Evolutionary conservation across 306 rosid genomes (phyloP), one percentile per base, ranked within the genome.

Genomic region (Trifolium subterraneum): DNA sequence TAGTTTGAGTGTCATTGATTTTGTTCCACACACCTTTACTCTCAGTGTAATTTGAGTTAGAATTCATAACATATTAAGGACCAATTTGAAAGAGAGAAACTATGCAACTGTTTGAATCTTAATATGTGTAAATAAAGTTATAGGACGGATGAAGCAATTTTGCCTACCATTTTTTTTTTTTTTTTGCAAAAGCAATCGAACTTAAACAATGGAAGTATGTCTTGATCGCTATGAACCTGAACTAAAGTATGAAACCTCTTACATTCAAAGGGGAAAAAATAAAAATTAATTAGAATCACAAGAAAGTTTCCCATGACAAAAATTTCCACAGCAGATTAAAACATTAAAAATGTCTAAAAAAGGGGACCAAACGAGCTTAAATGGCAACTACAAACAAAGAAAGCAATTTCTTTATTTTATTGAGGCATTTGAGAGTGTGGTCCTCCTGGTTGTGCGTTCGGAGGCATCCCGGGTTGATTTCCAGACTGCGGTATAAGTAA

Each of bases 381-480:
- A 35, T 36, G 50, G 31, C 52, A 71, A 59, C 52, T 29, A 45
- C 9, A 22, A 59, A 45, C 9, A 22, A 50, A 72, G 33, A 76
- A 77, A 73, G 13, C 61, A 58, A 78, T 31, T 42, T 78, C 65
- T 60, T 13, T 71, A 41, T 38, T 67, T 84, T 88, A 90, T 81
- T 85, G 93, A 61, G 90, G 96, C 44, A 84, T 45, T 80, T 92
- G 96, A 36, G 71, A 58, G 42, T 89, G 97, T 2, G 83, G 73
- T 7, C 2, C 79, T 74, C 90, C 90, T 22, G 70, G 77, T 67
- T 78, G 93, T 56, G 84, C 84, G 23, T 64, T 89, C 25, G 88
- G 86, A 22, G 92, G 98, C 88, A 92, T 88, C 70, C 89, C 92
- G 19, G 98, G 67, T 61, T 90, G 98, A 73, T 85, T 85, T 20